Conservation (phyloP, 176 grass and related monocot genomes). For the Puya raimondii region DNA sequence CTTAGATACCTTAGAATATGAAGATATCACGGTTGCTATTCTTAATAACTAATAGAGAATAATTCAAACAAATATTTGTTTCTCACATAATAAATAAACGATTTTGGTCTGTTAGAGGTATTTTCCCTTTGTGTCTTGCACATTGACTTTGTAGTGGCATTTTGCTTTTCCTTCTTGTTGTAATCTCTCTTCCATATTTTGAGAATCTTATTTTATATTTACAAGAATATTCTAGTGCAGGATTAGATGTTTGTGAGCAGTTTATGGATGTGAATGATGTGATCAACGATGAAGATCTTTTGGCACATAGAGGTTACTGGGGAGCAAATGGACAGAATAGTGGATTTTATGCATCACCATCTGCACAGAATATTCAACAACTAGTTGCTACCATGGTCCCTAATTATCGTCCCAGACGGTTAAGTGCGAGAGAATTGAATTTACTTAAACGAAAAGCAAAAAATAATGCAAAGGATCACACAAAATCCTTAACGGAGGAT, state of each 20-base stretch:
- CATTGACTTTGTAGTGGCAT: no score
- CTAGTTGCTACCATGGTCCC: conserved; percentile 88
- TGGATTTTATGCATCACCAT: conserved; percentile 42
- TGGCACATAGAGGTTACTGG: conserved; percentile 53
- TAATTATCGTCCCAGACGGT: conserved; percentile 46
- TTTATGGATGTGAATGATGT: conserved; percentile 99
- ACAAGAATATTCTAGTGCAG: conserved; percentile 39
- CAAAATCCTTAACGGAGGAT: conserved; percentile 67
- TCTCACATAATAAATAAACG: no score
- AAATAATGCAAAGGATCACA: conserved; percentile 77
- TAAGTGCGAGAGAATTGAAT: conserved; percentile 92
- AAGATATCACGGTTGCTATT: no score
- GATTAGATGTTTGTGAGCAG: conserved; percentile 97
- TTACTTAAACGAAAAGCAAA: conserved; percentile 96
- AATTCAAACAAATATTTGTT: no score
- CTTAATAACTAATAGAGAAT: no score
- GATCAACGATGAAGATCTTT: conserved; percentile 93
- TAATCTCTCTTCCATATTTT: background rate
- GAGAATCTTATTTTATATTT: conserved; percentile 5
- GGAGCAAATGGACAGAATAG: conserved; percentile 49
- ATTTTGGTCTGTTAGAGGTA: no score
- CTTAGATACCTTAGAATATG: no score
- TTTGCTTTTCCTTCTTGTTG: background rate
- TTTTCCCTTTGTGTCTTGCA: no score
- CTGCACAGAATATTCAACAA: conserved; percentile 82